Evolutionary conservation across 805 yeast species (phyloP).

Genomic region (Cyberlindnera euphorbiiphila): DNA sequence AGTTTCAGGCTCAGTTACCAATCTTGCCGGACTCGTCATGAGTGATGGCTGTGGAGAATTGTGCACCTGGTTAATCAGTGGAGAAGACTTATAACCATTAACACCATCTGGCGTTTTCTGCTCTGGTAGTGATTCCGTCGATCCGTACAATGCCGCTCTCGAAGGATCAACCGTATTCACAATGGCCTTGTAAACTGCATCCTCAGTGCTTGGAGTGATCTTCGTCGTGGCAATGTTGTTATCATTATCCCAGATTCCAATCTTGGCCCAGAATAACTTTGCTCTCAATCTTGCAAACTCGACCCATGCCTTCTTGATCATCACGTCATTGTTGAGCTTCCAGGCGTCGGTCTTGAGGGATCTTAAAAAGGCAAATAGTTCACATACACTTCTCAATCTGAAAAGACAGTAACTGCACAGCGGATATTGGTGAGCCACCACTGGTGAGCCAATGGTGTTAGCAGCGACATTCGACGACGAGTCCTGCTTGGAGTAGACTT

Average conservation of each 20-base stretch:
- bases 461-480: conserved; percentile 2
- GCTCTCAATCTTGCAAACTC: conserved; percentile 61
- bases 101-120: conserved; percentile 1
- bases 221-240: conserved; percentile 31
- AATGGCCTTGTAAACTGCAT: conserved; percentile 15
- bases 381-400: conserved; percentile 78
- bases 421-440: conserved; percentile 49
- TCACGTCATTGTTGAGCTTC: conserved; percentile 46
- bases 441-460: conserved; percentile 13
- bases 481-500: conserved; percentile 34
- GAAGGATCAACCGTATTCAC: conserved; percentile 8
- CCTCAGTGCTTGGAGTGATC: conserved; percentile 26
- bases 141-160: conserved; percentile 9
- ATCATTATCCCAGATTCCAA: conserved; percentile 71
- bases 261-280: conserved; percentile 77
- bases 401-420: conserved; percentile 79
- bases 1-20: background rate
- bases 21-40: background rate
- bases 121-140: conserved; percentile 18
- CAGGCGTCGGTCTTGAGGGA: conserved; percentile 54
- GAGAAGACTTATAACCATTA: conserved; percentile 17
- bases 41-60: conserved; percentile 6
- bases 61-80: conserved; percentile 14
- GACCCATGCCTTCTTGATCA: conserved; percentile 54
- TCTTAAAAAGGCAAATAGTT: conserved; percentile 72